A percentile compares a stretch with the other conserved stretches of the same genome.
These are phyloP conservation scores for Pseudoscleropodium purum DNA, from an alignment of 225 moss, liverwort and hornwort species.

Conservation along the genomic window DNA sequence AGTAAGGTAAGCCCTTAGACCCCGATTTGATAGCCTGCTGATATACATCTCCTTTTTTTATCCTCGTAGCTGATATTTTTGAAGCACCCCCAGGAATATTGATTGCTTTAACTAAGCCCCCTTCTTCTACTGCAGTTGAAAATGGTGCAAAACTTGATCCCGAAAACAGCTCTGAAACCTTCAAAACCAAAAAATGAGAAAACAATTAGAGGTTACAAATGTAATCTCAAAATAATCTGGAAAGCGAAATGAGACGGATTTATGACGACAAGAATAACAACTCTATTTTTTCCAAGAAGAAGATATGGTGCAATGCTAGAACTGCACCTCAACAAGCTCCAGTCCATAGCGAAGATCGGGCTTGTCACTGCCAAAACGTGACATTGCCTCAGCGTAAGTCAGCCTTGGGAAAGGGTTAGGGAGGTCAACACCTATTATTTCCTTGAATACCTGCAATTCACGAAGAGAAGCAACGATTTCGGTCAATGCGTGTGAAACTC, in stretches of 20 bases:
- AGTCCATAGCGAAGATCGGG: constrained; percentile 86
- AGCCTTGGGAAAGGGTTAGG: constrained; percentile 81
- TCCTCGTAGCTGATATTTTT: constrained; percentile 72
- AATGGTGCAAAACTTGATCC: constrained; percentile 76
- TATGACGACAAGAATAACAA: neutral
- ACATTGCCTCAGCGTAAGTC: constrained; percentile 83
- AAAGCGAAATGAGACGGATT: neutral
- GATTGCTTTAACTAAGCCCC: constrained; percentile 75
- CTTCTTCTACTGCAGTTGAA: constrained; percentile 54
- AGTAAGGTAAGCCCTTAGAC: constrained; percentile 74
- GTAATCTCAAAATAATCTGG: neutral
- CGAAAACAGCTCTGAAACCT: constrained; percentile 66
- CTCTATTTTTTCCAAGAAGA: neutral
- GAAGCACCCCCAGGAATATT: constrained; percentile 66
- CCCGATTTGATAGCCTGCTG: constrained; percentile 78
- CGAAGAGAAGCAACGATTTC: neutral
- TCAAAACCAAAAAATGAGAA: constrained; percentile 2
- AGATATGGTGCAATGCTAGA: neutral
- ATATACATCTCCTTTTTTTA: constrained; percentile 90
- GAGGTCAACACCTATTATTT: constrained; percentile 59
- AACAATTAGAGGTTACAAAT: neutral
- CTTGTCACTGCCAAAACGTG: constrained; percentile 89
- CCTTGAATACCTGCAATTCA: constrained; percentile 60
- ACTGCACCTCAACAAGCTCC: constrained; percentile 71
- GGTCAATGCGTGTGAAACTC: neutral